These are phyloP conservation scores for Candida corydali DNA, from an alignment of 805 yeast genomes.

Conservation along the genomic window DNA sequence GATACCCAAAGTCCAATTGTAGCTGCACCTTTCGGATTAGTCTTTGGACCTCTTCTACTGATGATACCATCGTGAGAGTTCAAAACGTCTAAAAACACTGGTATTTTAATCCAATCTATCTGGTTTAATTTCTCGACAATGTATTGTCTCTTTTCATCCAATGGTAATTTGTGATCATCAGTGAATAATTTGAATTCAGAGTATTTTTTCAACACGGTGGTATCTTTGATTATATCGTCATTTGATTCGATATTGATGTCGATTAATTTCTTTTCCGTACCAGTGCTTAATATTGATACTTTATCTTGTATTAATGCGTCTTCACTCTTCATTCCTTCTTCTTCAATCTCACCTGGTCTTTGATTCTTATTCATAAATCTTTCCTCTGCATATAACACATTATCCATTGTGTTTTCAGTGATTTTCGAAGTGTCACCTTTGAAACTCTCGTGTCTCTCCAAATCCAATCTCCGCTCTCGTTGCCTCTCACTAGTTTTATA, in stretches of 20 bases:
- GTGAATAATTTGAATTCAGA: constrained; percentile 27
- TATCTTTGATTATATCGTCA: constrained; percentile 18
- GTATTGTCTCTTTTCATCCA: constrained; percentile 31
- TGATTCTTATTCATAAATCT: constrained; percentile 7
- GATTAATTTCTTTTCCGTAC: constrained; percentile 13
- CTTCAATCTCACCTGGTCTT: constrained; percentile 9
- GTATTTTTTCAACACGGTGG: constrained; percentile 15
- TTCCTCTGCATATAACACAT: constrained; percentile 34
- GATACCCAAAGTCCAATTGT: constrained; percentile 49
- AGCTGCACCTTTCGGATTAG: constrained; percentile 50
- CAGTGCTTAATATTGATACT: constrained; percentile 5
- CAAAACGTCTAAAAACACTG: constrained; percentile 63
- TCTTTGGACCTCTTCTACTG: constrained; percentile 62
- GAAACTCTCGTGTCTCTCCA: constrained; percentile 30
- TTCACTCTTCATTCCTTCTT: constrained; percentile 8
- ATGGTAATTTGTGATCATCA: constrained; percentile 20
- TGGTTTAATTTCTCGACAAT: constrained; percentile 55
- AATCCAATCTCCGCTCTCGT: constrained; percentile 22
- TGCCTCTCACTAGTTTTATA: constrained; percentile 27
- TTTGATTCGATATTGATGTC: constrained; percentile 21
- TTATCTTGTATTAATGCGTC: constrained; percentile 10
- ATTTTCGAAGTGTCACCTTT: constrained; percentile 39
- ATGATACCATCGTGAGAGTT: constrained; percentile 88
- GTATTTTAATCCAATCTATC: constrained; percentile 73
- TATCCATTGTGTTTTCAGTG: constrained; percentile 33